Base-by-base conservation (phyloP, 805 yeast species). In the Teunomyces panamensis region DNA sequence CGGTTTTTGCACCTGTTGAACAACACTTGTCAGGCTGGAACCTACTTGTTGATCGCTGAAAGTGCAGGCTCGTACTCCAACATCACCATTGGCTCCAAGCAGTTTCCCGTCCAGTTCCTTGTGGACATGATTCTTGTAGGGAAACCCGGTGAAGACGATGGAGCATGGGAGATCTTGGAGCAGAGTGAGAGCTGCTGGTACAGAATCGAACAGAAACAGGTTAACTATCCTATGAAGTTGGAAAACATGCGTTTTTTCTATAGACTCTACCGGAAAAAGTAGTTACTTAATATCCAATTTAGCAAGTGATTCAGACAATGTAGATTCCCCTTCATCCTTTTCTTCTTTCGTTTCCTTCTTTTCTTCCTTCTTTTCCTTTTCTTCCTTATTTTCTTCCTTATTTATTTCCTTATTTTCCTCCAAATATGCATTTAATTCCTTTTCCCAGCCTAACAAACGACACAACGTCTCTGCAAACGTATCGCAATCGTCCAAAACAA, bases 61-160 rank as follows among this genome's bases (percentile, higher is more conserved):
- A 85, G 94, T 67, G 97, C 97, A 0, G 96, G 97, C 0, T 86
- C 95, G 8, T 89, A 84, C 64, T 87, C 96, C 1, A 84, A 88
- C 56, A 86, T 89, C 33, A 75, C 81, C 2, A 77, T 89, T 37
- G 96, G 96, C 3, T 64, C 80, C 28, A 89, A 85, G 62, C 78
- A 72, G 54, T 89, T 89, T 68, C 96, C 96, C 0, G 84, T 89
- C 3, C 90, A 88, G 54, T 88, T 85, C 56, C 71, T 89, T 34
- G 72, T 90, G 9, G 96, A 89, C 58, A 87, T 85, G 32, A 73
- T 88, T 1, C 66, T 89, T 30, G 72, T 82, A 24, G 87, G 88
- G 2, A 67, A 67, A 50, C 69, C 70, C 2, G 65, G 69, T 3
- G 64, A 58, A 28, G 55, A 58, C 9, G 47, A 53, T 35, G 87